A percentile compares a stretch with the other conserved stretches of the same genome.
Evolutionary conservation across 208 protist genomes (phyloP).

Genomic region (Paratrypanosoma confusum): DNA sequence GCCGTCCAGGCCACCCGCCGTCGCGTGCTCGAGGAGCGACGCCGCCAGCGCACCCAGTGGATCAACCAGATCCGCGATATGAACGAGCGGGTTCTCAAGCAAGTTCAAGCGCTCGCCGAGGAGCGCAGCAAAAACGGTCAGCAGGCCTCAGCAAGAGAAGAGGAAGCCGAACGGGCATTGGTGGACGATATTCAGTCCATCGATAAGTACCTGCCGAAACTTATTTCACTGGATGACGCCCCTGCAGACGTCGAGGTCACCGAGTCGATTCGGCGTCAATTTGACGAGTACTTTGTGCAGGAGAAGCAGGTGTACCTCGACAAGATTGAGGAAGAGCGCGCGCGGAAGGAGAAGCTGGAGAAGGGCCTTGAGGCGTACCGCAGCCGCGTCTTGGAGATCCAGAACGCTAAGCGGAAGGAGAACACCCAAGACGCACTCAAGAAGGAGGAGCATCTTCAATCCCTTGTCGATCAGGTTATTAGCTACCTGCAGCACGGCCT

Average conservation of each 20-base stretch:
- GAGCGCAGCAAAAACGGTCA: conserved; percentile 68
- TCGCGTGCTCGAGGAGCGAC: conserved; percentile 55
- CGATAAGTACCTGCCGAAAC: conserved; percentile 78
- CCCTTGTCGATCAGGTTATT: conserved; percentile 75
- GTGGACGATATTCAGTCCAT: conserved; percentile 74
- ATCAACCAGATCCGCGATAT: conserved; percentile 84
- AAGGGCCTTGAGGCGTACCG: conserved; percentile 77
- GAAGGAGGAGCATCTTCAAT: conserved; percentile 77
- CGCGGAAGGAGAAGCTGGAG: conserved; percentile 80
- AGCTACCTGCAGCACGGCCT: conserved; percentile 77
- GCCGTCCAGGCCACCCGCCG: conserved; percentile 61
- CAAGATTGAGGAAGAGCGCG: conserved; percentile 77
- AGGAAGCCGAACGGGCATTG: conserved; percentile 59
- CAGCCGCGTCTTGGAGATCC: conserved; percentile 58
- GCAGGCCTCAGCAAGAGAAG: conserved; percentile 48
- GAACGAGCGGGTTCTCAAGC: conserved; percentile 75
- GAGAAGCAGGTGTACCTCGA: conserved; percentile 69
- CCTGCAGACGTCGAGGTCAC: conserved; percentile 75
- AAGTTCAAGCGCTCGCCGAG: conserved; percentile 51
- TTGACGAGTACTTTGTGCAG: conserved; percentile 75
- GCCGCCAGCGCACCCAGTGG: conserved; percentile 80
- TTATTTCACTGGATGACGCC: conserved; percentile 81
- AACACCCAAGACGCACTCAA: conserved; percentile 62
- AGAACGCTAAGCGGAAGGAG: conserved; percentile 77
- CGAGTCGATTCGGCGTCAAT: conserved; percentile 76